Evolutionary conservation across 2,329 filamentous ascomycete genomes (phyloP).

Genomic region (Apiospora sp.): DNA sequence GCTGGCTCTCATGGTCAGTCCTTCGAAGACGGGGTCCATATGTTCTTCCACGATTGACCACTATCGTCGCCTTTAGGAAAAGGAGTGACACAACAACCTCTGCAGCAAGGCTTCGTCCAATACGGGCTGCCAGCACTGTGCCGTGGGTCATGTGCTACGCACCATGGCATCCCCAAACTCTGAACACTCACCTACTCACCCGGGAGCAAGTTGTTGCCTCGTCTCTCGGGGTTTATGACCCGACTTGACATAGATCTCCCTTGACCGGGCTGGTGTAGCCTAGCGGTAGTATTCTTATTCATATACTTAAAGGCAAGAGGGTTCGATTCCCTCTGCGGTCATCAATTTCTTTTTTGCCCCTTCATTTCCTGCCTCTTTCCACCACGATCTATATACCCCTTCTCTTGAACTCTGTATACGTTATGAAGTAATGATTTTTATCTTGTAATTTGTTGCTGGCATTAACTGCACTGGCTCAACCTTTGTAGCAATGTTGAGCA

Average conservation of each 20-base stretch:
- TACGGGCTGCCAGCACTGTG: no score
- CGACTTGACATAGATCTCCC: not conserved
- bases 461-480: no score
- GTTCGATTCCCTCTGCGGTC: not conserved
- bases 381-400: not conserved
- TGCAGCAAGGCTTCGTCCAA: no score
- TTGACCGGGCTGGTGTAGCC: not conserved
- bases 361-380: not conserved
- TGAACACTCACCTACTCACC: not conserved
- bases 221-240: not conserved
- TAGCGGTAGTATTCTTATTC: not conserved
- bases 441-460: not conserved
- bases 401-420: not conserved
- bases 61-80: no score
- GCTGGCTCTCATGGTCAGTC: no score
- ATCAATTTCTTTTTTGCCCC: not conserved
- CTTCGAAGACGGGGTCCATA: no score
- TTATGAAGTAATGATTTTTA: accelerated
- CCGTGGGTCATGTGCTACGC: not conserved
- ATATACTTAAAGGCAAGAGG: not conserved
- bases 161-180: not conserved
- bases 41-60: no score
- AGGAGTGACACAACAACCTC: no score
- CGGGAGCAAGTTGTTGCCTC: no score
- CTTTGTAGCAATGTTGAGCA: no score